Evolutionary conservation across 139 green algal genomes (phyloP).

Genomic region (Gonium pectorale): DNA sequence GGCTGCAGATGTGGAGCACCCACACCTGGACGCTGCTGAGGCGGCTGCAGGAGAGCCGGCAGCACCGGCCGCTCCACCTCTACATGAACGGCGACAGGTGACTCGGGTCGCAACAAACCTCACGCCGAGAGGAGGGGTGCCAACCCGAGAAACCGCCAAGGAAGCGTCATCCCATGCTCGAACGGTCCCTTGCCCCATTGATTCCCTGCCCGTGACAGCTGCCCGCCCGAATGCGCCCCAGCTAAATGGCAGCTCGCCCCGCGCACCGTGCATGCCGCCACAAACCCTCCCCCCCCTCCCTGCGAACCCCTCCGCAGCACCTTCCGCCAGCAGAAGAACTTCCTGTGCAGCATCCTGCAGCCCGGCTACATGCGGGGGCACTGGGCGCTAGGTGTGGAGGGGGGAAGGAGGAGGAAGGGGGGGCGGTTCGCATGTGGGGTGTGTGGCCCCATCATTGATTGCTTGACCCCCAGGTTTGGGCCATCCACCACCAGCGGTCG

Average conservation of each 20-base stretch:
- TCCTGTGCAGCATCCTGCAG: background rate
- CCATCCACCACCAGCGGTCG: no score
- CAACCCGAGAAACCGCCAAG: background rate
- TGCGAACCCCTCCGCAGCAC: background rate
- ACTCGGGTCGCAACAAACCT: background rate
- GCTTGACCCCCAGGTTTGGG: no score
- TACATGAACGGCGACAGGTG: conserved; percentile 6
- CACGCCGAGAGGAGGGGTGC: background rate
- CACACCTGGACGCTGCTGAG: background rate
- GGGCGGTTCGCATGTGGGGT: no score
- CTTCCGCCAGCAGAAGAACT: conserved; percentile 9
- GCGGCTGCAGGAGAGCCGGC: background rate
- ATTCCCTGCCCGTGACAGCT: background rate
- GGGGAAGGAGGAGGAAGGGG: background rate
- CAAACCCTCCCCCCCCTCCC: no score
- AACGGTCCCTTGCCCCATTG: background rate
- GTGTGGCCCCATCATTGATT: no score
- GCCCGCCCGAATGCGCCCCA: no score
- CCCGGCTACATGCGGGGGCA: background rate
- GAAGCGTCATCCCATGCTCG: background rate
- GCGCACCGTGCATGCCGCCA: no score
- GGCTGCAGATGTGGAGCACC: background rate
- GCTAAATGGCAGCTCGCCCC: no score
- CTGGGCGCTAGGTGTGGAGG: background rate
- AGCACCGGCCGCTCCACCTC: background rate